phyloP scores from a whole-genome alignment of 2,329 filamentous ascomycete genomes.

The Stenocarpella maydis region DNA sequence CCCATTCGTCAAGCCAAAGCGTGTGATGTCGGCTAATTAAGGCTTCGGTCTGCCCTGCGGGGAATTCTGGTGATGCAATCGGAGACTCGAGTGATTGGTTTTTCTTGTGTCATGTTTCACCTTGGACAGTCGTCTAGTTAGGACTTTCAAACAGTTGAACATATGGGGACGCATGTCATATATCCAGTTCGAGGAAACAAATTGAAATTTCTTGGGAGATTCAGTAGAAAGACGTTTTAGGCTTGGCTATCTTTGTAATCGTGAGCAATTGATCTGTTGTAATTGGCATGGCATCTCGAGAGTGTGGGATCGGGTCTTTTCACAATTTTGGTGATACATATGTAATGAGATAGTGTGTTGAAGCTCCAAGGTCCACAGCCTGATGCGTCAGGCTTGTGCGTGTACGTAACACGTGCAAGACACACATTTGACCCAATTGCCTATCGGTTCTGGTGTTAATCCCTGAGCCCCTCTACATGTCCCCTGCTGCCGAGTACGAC shows the following conservation, averaged over 20 bases:
- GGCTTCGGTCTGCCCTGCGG: too few relatives aligned
- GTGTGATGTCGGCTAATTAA: background rate
- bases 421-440: slow-evolving; percentile 33
- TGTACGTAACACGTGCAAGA: background rate
- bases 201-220: too few relatives aligned
- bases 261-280: slow-evolving; percentile 1
- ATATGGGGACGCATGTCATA: background rate
- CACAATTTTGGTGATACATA: background rate
- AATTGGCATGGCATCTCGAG: background rate
- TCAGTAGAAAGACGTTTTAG: too few relatives aligned
- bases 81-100: background rate
- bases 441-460: slow-evolving; percentile 44
- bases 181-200: background rate
- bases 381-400: slow-evolving; percentile 13
- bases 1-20: background rate
- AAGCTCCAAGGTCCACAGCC: background rate
- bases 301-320: background rate
- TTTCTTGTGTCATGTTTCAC: background rate
- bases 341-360: background rate
- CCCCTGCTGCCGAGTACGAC: slow-evolving; percentile 40
- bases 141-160: background rate
- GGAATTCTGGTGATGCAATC: background rate
- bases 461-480: slow-evolving; percentile 38
- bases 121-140: background rate
- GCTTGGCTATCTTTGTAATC: background rate